phyloP scores from a whole-genome alignment of 2,329 filamentous ascomycete genomes.

The Ophiostoma sp. region DNA sequence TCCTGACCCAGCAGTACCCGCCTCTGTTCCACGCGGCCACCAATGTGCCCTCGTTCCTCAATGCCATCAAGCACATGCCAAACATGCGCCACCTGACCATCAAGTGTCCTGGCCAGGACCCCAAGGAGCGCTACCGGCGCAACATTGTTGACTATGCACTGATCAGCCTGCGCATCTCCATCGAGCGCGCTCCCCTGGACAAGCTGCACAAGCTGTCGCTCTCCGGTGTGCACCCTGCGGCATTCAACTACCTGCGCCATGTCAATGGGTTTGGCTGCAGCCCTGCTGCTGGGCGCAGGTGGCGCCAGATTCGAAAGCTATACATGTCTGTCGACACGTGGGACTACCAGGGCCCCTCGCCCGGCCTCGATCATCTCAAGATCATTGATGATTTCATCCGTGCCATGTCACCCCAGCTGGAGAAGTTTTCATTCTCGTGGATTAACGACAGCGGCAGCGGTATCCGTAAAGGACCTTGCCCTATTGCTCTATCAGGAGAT shows the following conservation, averaged over 20 bases:
- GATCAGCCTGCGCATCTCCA: constrained; percentile 76
- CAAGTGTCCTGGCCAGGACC: constrained; percentile 67
- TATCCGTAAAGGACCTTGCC: constrained; percentile 61
- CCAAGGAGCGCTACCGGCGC: constrained; percentile 65
- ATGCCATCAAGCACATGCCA: constrained; percentile 62
- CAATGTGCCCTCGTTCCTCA: constrained; percentile 78
- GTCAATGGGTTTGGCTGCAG: constrained; percentile 67
- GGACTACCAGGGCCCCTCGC: constrained; percentile 56
- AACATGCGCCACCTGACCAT: constrained; percentile 71
- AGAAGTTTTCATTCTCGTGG: constrained; percentile 74
- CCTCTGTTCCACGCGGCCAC: constrained; percentile 85
- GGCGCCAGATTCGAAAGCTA: constrained; percentile 72
- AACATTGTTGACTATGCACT: constrained; percentile 83
- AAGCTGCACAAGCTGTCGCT: constrained; percentile 66
- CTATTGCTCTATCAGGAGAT: constrained; percentile 64
- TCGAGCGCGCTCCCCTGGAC: constrained; percentile 65
- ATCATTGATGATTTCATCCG: constrained; percentile 77
- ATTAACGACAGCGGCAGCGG: constrained; percentile 41
- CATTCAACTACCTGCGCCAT: constrained; percentile 72
- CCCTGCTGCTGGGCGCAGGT: constrained; percentile 65
- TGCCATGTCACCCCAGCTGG: constrained; percentile 59
- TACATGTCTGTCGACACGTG: constrained; percentile 67
- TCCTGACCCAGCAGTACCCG: constrained; percentile 80
- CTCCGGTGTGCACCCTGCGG: constrained; percentile 66
- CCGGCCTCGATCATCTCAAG: constrained; percentile 65